These are phyloP conservation scores for Eucalyptus sideroxylon DNA, from an alignment of 345 rosid species.

Conservation along the genomic window DNA sequence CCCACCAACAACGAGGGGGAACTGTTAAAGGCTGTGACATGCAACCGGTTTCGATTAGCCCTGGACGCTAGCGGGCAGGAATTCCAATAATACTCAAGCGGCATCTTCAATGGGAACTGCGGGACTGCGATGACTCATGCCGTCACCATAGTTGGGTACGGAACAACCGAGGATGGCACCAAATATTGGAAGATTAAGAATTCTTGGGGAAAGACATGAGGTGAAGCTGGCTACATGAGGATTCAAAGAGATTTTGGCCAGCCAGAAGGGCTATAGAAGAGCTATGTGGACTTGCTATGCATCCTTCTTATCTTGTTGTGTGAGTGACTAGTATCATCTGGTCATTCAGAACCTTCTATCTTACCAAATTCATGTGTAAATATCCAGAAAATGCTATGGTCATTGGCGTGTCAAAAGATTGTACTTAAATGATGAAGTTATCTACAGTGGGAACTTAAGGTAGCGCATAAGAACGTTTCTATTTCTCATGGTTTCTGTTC, in stretches of 20 bases:
- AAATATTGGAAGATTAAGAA: constrained; percentile 52
- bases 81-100: constrained; percentile 17
- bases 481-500: no score
- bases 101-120: constrained; percentile 29
- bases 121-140: constrained; percentile 16
- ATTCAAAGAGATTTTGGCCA: constrained; percentile 21
- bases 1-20: constrained; percentile 27
- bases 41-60: constrained; percentile 26
- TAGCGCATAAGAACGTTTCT: no score
- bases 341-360: neutral
- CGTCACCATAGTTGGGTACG: constrained; percentile 38
- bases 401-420: neutral
- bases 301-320: neutral
- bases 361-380: neutral
- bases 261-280: constrained; percentile 22
- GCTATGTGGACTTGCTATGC: constrained; percentile 18
- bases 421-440: neutral
- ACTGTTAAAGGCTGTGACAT: constrained; percentile 29
- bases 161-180: constrained; percentile 11
- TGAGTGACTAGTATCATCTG: neutral
- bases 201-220: constrained; percentile 46
- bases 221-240: constrained; percentile 42
- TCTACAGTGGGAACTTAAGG: neutral
- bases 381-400: neutral
- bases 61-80: constrained; percentile 5